phyloP scores from a whole-genome alignment of 106 monocot species.

The Narthecium ossifragum region DNA sequence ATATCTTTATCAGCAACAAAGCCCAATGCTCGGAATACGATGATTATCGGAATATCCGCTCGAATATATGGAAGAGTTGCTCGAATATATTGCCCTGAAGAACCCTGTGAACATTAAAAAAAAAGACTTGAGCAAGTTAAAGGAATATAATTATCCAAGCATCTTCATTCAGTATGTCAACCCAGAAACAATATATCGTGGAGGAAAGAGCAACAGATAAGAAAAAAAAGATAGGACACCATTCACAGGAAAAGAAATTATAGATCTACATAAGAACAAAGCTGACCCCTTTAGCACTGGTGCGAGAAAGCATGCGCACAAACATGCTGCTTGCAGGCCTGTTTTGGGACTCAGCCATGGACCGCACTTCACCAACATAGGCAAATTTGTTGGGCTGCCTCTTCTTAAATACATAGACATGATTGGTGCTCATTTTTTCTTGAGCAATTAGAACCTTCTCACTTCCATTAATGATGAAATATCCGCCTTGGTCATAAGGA shows the following conservation, averaged over 20 bases:
- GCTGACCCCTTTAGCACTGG: constrained; percentile 95
- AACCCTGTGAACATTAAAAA: constrained; percentile 42
- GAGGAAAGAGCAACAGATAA: background rate
- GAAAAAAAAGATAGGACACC: background rate
- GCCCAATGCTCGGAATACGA: constrained; percentile 89
- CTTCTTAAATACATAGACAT: constrained; percentile 99
- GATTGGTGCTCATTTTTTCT: constrained; percentile 99
- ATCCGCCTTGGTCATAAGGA: constrained; percentile 96
- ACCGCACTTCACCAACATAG: constrained; percentile 92
- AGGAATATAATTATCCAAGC: background rate
- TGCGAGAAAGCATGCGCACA: constrained; percentile 92
- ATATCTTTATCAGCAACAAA: constrained; percentile 99
- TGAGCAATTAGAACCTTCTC: constrained; percentile 98
- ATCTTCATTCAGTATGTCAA: too few species aligned
- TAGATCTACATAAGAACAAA: background rate
- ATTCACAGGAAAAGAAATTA: background rate
- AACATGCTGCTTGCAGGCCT: constrained; percentile 99
- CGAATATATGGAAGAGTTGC: constrained; percentile 96
- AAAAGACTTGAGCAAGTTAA: background rate
- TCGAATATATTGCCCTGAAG: constrained; percentile 95
- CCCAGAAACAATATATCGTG: too few species aligned
- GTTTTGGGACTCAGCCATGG: constrained; percentile 95
- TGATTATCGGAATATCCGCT: constrained; percentile 94
- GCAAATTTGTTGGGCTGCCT: constrained; percentile 97
- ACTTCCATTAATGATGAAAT: constrained; percentile 95